Evolutionary conservation across 768 basidiomycete genomes (phyloP), one percentile per base, ranked within the genome.

Genomic region (Neoboletus subvelutipes): DNA sequence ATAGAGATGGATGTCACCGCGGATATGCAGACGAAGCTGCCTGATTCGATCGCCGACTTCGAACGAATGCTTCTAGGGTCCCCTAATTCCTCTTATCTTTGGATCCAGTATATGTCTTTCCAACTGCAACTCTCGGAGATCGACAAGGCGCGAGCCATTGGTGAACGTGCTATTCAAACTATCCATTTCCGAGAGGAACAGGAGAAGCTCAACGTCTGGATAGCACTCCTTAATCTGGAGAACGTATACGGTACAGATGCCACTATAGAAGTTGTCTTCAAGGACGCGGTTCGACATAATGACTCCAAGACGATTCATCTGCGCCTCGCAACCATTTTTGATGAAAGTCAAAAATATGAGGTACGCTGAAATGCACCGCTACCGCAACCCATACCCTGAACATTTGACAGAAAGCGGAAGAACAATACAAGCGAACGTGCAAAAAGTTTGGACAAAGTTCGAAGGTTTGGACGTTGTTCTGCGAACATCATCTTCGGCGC

Each of bases 91-190:
- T 98, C 97, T 0, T 97, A 90, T 74, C 81, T 98, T 34, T 99
- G 97, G 97, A 87, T 99, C 56, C 95, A 98, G 71, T 99, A 94
- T 72, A 98, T 99, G 94, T 96, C 97, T 10, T 96, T 98, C 83
- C 93, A 95, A 66, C 78, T 98, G 12, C 94, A 94, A 63, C 82
- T 99, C n/a, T 92, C 95, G 31, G 96, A 99, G 74, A 78, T 97
- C 54, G 95, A 94, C 65, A 97, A 95, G 73, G 97, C 96, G 15
- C 83, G 94, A 43, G 87, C 90, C 69, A 86, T 94, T 50, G 95
- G 86, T 46, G 82, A 84, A 52, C 85, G 92, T 24, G 96, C 94
- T 5, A 78, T 98, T 45, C 78, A 83, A 58, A 88, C 87, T 12
- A 98, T 99, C 75, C 89, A 81, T 68, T 98, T 96, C 78, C 84